These are phyloP conservation scores for Meripilus lineatus DNA, from an alignment of 1,284 basidiomycete genomes.

Conservation along the genomic window DNA sequence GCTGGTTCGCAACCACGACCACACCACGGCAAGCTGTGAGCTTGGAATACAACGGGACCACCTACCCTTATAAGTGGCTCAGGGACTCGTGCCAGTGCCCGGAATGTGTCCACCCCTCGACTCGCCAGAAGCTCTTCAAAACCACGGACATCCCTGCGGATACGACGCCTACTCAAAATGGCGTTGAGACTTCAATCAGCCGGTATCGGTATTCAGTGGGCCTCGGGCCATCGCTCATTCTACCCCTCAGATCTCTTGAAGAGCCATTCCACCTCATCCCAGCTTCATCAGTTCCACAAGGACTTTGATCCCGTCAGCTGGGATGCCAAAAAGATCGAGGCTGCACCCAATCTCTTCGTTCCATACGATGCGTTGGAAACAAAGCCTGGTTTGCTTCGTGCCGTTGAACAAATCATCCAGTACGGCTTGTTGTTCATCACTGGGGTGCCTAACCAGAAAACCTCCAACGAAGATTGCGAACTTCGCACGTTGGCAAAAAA, in stretches of 20 bases:
- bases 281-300: constrained; percentile 35
- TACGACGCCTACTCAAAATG: constrained; percentile 35
- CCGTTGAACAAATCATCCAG: constrained; percentile 49
- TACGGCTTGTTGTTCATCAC: constrained; percentile 56
- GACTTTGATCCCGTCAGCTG: constrained; percentile 32
- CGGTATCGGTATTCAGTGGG: constrained; percentile 55
- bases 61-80: constrained; percentile 37
- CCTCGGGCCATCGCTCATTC: constrained; percentile 51
- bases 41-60: constrained; percentile 17
- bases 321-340: constrained; percentile 32
- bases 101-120: constrained; percentile 48
- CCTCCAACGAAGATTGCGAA: constrained; percentile 57
- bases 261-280: constrained; percentile 24
- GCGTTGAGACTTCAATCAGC: constrained; percentile 31
- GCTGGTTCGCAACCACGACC: too few species aligned
- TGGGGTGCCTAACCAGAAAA: constrained; percentile 53
- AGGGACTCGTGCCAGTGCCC: constrained; percentile 54
- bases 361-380: constrained; percentile 41
- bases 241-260: constrained; percentile 47
- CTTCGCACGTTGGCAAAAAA: constrained; percentile 55
- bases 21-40: too few species aligned
- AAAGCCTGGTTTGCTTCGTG: constrained; percentile 40
- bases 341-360: constrained; percentile 40
- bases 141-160: constrained; percentile 58
- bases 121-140: constrained; percentile 60